Evolutionary conservation across 805 yeast species (phyloP), one percentile per base, ranked within the genome.

Genomic region (Starmerella davenportii): DNA sequence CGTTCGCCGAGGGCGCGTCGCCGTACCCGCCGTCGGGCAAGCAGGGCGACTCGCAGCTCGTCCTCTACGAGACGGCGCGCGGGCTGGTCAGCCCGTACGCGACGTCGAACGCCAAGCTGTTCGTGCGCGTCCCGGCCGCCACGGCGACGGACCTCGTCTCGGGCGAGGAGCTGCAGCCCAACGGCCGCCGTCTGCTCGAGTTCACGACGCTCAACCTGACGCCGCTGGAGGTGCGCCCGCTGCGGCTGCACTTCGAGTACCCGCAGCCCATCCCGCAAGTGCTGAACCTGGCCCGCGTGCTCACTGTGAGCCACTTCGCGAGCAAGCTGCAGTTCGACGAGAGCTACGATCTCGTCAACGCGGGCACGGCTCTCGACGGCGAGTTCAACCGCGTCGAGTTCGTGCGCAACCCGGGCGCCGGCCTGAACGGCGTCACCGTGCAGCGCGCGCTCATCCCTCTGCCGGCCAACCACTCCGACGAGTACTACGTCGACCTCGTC

Each of bases 241-340:
- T 76, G 53, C 66, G 69, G 2, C 54, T 84, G 27, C 58, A 70
- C 28, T 85, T 69, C 60, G 70, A 68, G 40, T 80, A 71, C 57
- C 72, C 74, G 47, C 49, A 58, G 18, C 92, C 95, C 13, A 51
- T 82, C 40, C 60, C 74, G 16, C 67, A 69, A 45, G 79, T 74
- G 19, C 64, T 67, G 45, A 64, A 62, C 42, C 64, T 82, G 43
- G 63, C 70, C 42, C 70, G 95, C 54, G 79, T 78, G 35, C 57
- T 79, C 37, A 87, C 96, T 95, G 63, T 85, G 37, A 87, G 95
- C 2, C 93, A 84, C 46, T 68, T 82, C 80, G 70, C 82, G 46
- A 54, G 72, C 49, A 58, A 79, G 38, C 52, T 78, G 42, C 69
- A 81, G 55, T 64, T 82, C 44, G 93, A 84, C 54, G 96, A 90